A percentile compares a stretch with the other conserved stretches of the same genome.
Evolutionary conservation across 495 filamentous ascomycete genomes (phyloP).

Genomic region (Trichocladium antarcticum): DNA sequence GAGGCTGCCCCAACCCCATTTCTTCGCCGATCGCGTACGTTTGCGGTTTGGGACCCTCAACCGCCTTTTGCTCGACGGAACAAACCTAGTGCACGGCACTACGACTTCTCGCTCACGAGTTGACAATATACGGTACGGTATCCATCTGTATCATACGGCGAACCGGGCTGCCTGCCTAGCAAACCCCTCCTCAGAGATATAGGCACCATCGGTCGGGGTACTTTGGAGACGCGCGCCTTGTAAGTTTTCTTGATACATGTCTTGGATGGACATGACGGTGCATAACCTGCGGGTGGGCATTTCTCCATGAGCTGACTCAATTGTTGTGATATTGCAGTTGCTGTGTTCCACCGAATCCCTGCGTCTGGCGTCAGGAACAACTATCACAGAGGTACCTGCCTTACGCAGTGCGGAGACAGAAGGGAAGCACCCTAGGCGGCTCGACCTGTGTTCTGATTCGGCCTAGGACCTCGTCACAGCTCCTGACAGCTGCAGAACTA

Average conservation of each 20-base stretch:
- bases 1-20: neutral
- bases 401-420: too few relatives aligned
- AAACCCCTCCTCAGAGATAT: too few relatives aligned
- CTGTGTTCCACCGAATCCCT: too few relatives aligned
- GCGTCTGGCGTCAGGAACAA: too few relatives aligned
- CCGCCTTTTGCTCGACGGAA: too few relatives aligned
- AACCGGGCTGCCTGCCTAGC: too few relatives aligned
- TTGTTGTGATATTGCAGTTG: neutral
- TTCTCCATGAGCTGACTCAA: neutral
- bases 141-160: too few relatives aligned
- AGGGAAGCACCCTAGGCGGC: constrained; percentile 17
- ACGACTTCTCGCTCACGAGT: too few relatives aligned
- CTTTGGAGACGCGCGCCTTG: neutral
- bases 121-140: too few relatives aligned
- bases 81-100: too few relatives aligned
- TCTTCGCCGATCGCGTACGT: neutral
- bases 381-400: too few relatives aligned
- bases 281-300: neutral
- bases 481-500: constrained; percentile 9
- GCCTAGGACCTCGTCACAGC: constrained; percentile 3
- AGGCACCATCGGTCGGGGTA: too few relatives aligned
- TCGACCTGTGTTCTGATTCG: constrained; percentile 21
- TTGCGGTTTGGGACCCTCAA: neutral
- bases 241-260: neutral
- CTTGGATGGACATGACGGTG: neutral